Percentiles rank a stretch among this genome's conserved stretches.
Conservation (phyloP, 2,329 filamentous ascomycete genomes). For the Pseudocercospora fuligena region DNA sequence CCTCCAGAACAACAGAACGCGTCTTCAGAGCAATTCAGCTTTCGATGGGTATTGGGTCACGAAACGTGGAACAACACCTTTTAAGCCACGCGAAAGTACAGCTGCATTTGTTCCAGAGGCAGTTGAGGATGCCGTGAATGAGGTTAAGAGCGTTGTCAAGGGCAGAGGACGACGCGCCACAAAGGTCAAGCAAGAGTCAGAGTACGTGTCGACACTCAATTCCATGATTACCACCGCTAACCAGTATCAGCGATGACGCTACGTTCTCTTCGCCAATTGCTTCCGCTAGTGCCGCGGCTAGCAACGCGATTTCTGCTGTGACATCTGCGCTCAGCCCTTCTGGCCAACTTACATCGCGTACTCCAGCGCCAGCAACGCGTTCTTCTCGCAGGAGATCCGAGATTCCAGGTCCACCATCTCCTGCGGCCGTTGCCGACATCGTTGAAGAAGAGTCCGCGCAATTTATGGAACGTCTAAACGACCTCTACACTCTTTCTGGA, state of each 20-base stretch:
- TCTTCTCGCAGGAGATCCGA: slow-evolving; percentile 26
- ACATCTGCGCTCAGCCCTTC: slow-evolving; percentile 28
- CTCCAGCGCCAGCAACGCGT: slow-evolving; percentile 33
- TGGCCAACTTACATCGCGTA: slow-evolving; percentile 35
- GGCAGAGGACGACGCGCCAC: slow-evolving; percentile 37
- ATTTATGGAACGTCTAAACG: slow-evolving; percentile 68
- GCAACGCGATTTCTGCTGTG: slow-evolving; percentile 24
- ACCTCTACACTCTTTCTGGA: slow-evolving; percentile 68
- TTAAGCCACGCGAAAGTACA: slow-evolving; percentile 48
- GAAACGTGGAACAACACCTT: slow-evolving; percentile 52
- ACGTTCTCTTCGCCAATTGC: slow-evolving; percentile 27
- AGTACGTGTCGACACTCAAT: slow-evolving; percentile 30
- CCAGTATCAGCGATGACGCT: slow-evolving; percentile 24
- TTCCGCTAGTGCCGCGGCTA: slow-evolving; percentile 20
- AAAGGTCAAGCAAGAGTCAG: slow-evolving; percentile 43
- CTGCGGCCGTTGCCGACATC: slow-evolving; percentile 74
- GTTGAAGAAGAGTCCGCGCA: slow-evolving; percentile 73
- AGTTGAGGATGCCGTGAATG: slow-evolving; percentile 31
- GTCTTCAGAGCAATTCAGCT: slow-evolving; percentile 65
- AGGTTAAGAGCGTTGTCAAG: slow-evolving; percentile 40
- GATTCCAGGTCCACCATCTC: slow-evolving; percentile 71
- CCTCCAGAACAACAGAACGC: slow-evolving; percentile 70
- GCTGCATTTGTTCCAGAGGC: slow-evolving; percentile 27
- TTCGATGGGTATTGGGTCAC: slow-evolving; percentile 76
- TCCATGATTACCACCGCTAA: slow-evolving; percentile 9